Percentiles rank a stretch among this genome's conserved stretches.
phyloP scores from a whole-genome alignment of 371 early-diverging fungal genomes.

The Mortierella sp. region DNA sequence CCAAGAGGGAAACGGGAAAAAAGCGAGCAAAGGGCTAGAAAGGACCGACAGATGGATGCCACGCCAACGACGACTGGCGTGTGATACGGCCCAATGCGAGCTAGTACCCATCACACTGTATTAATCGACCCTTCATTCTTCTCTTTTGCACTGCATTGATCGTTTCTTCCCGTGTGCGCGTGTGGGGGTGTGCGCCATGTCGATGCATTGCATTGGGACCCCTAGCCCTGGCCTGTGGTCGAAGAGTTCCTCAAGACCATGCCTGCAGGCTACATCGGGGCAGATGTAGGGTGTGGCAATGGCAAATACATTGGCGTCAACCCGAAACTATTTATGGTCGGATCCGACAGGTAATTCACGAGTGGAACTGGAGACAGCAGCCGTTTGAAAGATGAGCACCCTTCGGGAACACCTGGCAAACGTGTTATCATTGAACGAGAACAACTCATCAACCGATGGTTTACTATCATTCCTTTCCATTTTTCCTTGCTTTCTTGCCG shows the following conservation, averaged over 20 bases:
- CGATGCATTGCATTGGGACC: neutral
- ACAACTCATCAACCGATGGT: conserved; percentile 3
- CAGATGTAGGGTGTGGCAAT: conserved; percentile 97
- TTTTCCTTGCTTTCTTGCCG: neutral
- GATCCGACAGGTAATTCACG: conserved; percentile 81
- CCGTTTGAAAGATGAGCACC: too few relatives aligned
- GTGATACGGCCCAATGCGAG: neutral
- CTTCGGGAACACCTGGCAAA: too few relatives aligned
- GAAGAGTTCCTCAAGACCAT: conserved; percentile 78
- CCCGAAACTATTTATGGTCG: conserved; percentile 75
- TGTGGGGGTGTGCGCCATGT: too few relatives aligned
- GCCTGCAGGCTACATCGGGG: conserved; percentile 80
- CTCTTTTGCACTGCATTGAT: too few relatives aligned
- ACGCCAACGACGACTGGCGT: neutral
- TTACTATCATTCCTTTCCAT: conserved; percentile 3
- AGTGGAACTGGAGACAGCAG: neutral
- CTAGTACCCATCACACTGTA: neutral
- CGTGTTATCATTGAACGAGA: neutral
- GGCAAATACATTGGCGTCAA: conserved; percentile 96
- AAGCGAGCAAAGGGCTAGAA: neutral
- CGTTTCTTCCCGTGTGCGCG: neutral
- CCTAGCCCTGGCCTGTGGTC: conserved; percentile 96
- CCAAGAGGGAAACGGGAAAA: neutral
- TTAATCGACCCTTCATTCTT: neutral
- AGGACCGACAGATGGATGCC: too few relatives aligned